phyloP scores from a whole-genome alignment of 768 basidiomycete species.

The Suillus alpinus region DNA sequence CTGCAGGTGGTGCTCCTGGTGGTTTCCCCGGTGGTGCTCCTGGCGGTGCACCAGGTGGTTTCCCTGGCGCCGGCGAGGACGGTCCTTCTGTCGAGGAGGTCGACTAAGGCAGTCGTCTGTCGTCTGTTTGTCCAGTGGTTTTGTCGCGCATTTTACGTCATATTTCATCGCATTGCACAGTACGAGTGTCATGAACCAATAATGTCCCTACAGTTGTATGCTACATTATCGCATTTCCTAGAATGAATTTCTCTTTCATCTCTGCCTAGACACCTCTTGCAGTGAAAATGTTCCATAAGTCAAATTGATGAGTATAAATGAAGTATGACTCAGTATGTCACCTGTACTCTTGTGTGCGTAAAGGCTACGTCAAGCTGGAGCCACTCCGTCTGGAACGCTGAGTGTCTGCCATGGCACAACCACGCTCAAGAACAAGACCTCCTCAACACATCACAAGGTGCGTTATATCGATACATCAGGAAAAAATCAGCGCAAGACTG shows the following conservation, averaged over 20 bases:
- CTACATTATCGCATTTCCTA: slow-evolving; percentile 27
- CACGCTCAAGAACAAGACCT: slow-evolving; percentile 16
- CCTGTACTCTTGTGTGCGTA: background rate
- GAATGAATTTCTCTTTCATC: slow-evolving; percentile 16
- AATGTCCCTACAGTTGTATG: slow-evolving; percentile 30
- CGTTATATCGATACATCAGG: slow-evolving; percentile 6
- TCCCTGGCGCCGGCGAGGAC: slow-evolving; percentile 63
- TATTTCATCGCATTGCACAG: slow-evolving; percentile 28
- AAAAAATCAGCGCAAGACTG: background rate
- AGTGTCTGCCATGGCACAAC: slow-evolving; percentile 22
- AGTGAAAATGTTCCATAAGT: background rate
- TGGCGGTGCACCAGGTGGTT: slow-evolving; percentile 31
- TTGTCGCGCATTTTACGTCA: slow-evolving; percentile 18
- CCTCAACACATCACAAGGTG: slow-evolving; percentile 22
- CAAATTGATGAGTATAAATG: background rate
- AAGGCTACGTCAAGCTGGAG: background rate
- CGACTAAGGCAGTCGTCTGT: slow-evolving; percentile 46
- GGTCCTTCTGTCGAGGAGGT: slow-evolving; percentile 93
- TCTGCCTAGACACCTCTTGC: background rate
- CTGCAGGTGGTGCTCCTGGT: slow-evolving; percentile 50
- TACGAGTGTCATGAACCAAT: slow-evolving; percentile 28
- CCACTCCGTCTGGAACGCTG: background rate
- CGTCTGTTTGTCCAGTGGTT: slow-evolving; percentile 10
- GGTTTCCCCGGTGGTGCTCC: slow-evolving; percentile 60
- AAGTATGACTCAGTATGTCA: background rate